phyloP scores from a whole-genome alignment of 129 eudicot species.

The Mikania micrantha region DNA sequence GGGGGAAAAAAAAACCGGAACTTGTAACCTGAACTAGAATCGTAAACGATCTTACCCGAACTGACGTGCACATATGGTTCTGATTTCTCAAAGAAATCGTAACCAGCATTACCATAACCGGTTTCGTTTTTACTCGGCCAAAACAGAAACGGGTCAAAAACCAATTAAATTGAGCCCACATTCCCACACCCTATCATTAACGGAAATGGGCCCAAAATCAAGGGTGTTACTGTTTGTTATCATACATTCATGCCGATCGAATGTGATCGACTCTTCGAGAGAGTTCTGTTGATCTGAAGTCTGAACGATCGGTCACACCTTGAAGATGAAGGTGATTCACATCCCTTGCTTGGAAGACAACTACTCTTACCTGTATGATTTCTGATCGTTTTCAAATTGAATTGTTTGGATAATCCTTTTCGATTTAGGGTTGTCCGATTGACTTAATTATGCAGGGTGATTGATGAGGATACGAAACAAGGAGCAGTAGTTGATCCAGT shows the following conservation, averaged over 20 bases:
- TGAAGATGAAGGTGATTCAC: conserved; percentile 74
- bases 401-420: neutral
- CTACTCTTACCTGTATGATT: conserved; percentile 71
- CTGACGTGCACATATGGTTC: too few relatives aligned
- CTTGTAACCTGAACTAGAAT: too few relatives aligned
- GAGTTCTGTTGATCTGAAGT: neutral
- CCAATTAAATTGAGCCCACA: too few relatives aligned
- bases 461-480: conserved; percentile 79
- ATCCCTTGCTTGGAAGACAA: conserved; percentile 92
- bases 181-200: too few relatives aligned
- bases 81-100: too few relatives aligned
- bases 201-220: conserved; percentile 6
- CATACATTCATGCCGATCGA: neutral
- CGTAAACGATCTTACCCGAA: too few relatives aligned
- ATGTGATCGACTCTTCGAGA: neutral
- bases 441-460: conserved; percentile 40
- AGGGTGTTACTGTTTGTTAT: neutral
- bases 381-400: neutral
- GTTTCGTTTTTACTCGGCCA: too few relatives aligned
- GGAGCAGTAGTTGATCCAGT: conserved; percentile 97
- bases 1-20: too few relatives aligned
- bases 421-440: neutral
- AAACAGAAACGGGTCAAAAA: too few relatives aligned
- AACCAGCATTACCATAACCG: too few relatives aligned
- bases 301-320: neutral